Evolutionary conservation across 2,329 filamentous ascomycete species (phyloP), one percentile per base, ranked within the genome.

Genomic region (Talaromyces pinophilus): DNA sequence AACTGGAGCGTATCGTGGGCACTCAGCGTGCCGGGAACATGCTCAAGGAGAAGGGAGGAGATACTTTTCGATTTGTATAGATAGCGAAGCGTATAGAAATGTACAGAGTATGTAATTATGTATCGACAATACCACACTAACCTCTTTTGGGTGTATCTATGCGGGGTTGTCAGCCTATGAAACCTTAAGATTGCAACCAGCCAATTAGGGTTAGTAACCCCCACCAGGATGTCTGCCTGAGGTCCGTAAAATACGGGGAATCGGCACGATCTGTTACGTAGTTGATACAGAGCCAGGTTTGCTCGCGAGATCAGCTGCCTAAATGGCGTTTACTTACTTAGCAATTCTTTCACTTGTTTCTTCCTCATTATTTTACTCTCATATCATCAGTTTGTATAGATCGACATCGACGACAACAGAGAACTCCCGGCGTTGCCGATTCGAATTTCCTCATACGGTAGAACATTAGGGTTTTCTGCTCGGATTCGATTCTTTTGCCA

Each of bases 51-150:
- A 88, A 87, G 74, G 89, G 89, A 3, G 87, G 86, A 3, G 94
- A 98, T 85, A 95, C 92, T 0, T 99, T 98, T 86, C 93, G 97
- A 75, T 98, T 98, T 84, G 84, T 96, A 68, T 97, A 86, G 74
- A 59, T 25, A 65, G 3, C 28, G 17, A 22, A 48, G 44, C 19
- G 8, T 48, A 22, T 48, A 6, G 42, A 19, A 28, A 19, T 44
- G 25, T 52, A 30, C 13, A 17, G 15, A 44, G 25, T 52, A 30
- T 19, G 38, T 60, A 46, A 33, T 44, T 28, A 60, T 46, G 57
- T 60, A 60, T 44, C 2, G 4, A 19, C 3, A 15, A 60, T 46
- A 60, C 57, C 7, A 33, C 2, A 5, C 38, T 60, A 60, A 60
- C 57, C 40, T 19, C n/a, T 60, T 59, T 46, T 28, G 57, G 8